Evolutionary conservation across 106 monocot genomes (phyloP), one percentile per base, ranked within the genome.

Genomic region (Dioscorea zingiberensis): DNA sequence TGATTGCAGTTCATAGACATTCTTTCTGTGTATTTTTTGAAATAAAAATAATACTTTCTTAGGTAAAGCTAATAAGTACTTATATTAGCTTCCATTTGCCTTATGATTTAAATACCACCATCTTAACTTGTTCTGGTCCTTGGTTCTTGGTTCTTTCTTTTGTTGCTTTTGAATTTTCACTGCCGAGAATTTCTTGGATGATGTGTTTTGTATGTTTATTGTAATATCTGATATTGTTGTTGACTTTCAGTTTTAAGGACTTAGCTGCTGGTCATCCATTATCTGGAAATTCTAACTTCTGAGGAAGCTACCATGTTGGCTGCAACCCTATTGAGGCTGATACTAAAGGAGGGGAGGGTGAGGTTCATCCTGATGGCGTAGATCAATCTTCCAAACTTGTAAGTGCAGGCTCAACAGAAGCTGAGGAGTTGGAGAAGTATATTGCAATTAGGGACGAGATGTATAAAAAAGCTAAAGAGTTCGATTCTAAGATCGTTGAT

Each of bases 401-500:
- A 87, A 85, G 71, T 81, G 78, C 73, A 57, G 80, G 80, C 32
- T 85, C 82, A 82, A 72, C 87, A 73, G 93, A 85, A 71, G 78
- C 76, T 60, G 88, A 88, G 63, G 81, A 92, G 70, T 69, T 88
- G 81, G 91, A 85, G 80, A 97, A 92, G 80, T 97, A 85, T 81
- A 66, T 88, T 62, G 76, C 80, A 77, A 71, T 86, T 67, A 97
- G 95, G 81, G 95, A 97, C 78, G 95, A 97, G 59, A 79, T 97
- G 81, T 97, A 91, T 84, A 97, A 86, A 67, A 97, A 88, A 85
- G 88, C 95, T 78, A 97, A 88, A 78, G 88, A 97, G 83, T 86
- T 71, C 59, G 95, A 97, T 69, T 88, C 85, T 81, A 97, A 92
- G 77, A 88, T 97, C 76, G 77, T 97, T 83, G 78, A 65, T 79